phyloP scores from a whole-genome alignment of 2,329 filamentous ascomycete genomes.

The Lecanicillium sp. region DNA sequence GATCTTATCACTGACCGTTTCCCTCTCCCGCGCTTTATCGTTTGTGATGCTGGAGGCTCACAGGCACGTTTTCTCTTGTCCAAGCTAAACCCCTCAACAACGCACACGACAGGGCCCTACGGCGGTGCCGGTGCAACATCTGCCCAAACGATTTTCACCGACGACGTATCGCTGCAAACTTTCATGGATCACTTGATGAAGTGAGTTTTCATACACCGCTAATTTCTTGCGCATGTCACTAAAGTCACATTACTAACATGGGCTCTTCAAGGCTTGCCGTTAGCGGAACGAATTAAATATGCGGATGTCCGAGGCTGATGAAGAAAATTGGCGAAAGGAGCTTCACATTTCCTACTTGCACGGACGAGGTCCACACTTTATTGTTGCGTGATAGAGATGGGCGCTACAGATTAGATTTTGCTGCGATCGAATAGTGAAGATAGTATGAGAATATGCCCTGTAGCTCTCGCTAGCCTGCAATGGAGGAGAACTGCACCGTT shows the following conservation, averaged over 20 bases:
- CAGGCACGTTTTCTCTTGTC: conserved; percentile 95
- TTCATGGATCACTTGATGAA: conserved; percentile 99
- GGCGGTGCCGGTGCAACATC: conserved; percentile 78
- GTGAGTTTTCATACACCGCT: no score
- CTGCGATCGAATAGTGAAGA: no score
- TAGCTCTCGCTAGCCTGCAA: no score
- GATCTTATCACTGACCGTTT: conserved; percentile 96
- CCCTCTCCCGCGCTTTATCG: conserved; percentile 95
- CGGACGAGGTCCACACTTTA: no score
- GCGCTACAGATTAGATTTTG: no score
- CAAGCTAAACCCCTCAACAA: conserved; percentile 95
- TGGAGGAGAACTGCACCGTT: no score
- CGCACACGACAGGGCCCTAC: conserved; percentile 87
- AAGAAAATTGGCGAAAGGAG: no score
- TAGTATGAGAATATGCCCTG: no score
- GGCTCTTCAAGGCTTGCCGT: conserved; percentile 43
- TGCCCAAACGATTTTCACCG: conserved; percentile 97
- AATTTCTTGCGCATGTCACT: no score
- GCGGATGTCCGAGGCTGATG: no score
- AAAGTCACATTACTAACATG: conserved; percentile 7
- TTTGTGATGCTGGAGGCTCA: conserved; percentile 96
- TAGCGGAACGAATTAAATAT: conserved; percentile 50
- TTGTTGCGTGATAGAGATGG: no score
- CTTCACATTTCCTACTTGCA: no score
- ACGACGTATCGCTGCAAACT: conserved; percentile 94